Evolutionary conservation across 352 stramenopile species (phyloP).

Genomic region (Phytophthora pistaciae): DNA sequence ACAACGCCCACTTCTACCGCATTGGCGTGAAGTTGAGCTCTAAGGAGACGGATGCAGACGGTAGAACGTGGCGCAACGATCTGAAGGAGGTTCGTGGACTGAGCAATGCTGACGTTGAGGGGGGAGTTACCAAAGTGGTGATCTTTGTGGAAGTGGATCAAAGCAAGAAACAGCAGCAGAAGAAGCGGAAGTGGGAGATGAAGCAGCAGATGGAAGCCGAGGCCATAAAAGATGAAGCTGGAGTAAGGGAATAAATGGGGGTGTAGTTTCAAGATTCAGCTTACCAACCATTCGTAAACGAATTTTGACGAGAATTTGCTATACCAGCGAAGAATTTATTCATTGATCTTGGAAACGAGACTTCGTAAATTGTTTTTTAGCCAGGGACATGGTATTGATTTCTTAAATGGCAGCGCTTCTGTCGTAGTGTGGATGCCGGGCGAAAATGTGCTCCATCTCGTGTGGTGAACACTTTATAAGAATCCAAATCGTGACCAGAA

Average conservation of each 20-base stretch:
- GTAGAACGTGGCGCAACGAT: background rate
- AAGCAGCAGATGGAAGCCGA: background rate
- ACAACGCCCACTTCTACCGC: background rate
- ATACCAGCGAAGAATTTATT: no score
- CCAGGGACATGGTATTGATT: no score
- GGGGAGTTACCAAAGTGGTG: background rate
- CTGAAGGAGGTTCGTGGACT: background rate
- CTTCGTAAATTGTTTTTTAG: no score
- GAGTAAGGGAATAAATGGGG: background rate
- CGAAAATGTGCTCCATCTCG: no score
- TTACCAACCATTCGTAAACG: no score
- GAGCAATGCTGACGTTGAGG: background rate
- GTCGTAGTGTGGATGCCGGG: no score
- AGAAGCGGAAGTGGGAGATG: background rate
- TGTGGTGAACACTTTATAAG: no score
- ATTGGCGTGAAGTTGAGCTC: background rate
- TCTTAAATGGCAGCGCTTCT: no score
- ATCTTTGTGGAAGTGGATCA: background rate
- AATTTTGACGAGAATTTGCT: no score
- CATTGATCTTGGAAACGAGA: no score
- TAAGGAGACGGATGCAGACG: background rate
- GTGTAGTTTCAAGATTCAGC: no score
- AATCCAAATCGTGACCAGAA: no score
- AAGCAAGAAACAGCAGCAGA: background rate
- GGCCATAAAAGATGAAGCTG: background rate